Evolutionary conservation across 2,329 filamentous ascomycete species (phyloP), one percentile per base, ranked within the genome.

Genomic region (Xylaria sp.): DNA sequence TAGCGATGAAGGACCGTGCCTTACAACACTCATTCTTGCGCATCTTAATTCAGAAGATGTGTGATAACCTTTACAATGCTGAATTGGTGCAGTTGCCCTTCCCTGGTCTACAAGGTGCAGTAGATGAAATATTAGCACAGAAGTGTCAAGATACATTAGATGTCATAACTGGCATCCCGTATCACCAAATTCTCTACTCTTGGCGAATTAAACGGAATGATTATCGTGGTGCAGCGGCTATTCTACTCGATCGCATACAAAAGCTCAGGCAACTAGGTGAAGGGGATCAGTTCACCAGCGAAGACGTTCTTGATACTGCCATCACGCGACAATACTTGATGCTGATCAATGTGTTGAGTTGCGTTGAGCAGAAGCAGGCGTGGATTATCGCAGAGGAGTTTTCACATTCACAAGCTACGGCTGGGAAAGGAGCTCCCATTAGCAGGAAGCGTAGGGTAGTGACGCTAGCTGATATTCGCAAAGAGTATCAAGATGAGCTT

Each of bases 311-410:
- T 12, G 89, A 91, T 73, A 91, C 89, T 0, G 84, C 86, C 0
- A 85, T 92, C 37, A 90, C 91, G 55, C 88, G 92, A 73, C 91
- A 93, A 76, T 96, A 97, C 75, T 83, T 98, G n/a, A 86, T 94
- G 69, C 87, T 99, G 53, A 97, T 99, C 82, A 99, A 99, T 78
- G 91, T 93, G 0, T 84, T 99, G 69, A 93, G 92, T 72, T 97
- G 93, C 71, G 93, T 98, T 48, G 90, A 92, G 58, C 84, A 90
- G 66, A 89, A 87, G 73, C 89, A 97, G 76, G 91, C 91, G 1
- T 99, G 97, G 88, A 88, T 97, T 78, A 90, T 88, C 58, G 80
- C 83, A n/a, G 83, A 87, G 73, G 81, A 84, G 27, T 50, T 63
- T 37, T 25, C 70, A n/a, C 42, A 66, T 42, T 54, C 69, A 65